Percentiles rank a stretch among this genome's conserved stretches.
Evolutionary conservation across 2,329 filamentous ascomycete genomes (phyloP).

Genomic region (Trichoderma atroviride): DNA sequence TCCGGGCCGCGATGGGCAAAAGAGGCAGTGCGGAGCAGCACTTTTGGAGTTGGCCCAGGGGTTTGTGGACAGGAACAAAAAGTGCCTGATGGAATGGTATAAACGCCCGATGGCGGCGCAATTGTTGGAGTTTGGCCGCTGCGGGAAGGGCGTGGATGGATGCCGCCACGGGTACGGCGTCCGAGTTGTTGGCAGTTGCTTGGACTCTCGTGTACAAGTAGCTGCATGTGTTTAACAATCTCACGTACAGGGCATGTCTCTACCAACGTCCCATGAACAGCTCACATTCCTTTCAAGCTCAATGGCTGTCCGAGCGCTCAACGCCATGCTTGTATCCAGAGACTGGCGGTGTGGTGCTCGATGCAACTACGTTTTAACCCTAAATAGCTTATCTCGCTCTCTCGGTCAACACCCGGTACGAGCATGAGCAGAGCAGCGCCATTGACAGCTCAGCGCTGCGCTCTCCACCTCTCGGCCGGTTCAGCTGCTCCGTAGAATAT

Average conservation of each 20-base stretch:
- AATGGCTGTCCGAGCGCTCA: neutral
- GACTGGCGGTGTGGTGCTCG: neutral
- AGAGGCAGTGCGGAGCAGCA: conserved; percentile 11
- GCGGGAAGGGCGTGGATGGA: neutral
- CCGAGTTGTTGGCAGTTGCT: neutral
- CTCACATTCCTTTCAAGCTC: too few relatives aligned
- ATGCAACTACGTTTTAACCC: neutral
- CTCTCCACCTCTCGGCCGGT: neutral
- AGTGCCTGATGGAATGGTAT: neutral
- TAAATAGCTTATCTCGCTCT: neutral
- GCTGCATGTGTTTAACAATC: too few relatives aligned
- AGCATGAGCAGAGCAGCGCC: neutral
- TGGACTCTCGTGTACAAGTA: too few relatives aligned
- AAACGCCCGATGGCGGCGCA: neutral
- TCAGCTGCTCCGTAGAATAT: neutral
- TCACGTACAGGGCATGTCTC: too few relatives aligned
- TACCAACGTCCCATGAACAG: too few relatives aligned
- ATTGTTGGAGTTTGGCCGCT: neutral
- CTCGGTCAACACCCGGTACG: neutral
- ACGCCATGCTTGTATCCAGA: neutral
- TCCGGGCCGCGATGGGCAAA: neutral
- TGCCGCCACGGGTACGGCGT: neutral
- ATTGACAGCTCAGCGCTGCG: neutral
- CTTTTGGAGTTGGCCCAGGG: conserved; percentile 2
- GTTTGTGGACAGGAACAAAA: neutral